Evolutionary conservation across 352 stramenopile species (phyloP), one percentile per base, ranked within the genome.

Genomic region (Pythium inflatum): DNA sequence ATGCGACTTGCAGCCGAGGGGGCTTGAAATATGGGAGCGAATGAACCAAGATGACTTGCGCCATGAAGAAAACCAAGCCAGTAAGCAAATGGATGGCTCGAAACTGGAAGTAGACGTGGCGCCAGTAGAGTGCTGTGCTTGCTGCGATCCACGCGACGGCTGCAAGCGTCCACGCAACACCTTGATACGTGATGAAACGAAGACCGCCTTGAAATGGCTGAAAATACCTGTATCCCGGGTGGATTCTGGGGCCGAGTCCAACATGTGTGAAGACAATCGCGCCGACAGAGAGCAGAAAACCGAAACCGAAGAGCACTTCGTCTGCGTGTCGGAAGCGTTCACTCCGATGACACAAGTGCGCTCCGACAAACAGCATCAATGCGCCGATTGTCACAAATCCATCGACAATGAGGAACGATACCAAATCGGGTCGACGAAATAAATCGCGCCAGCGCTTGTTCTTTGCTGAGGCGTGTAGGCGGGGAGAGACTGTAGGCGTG

Each of bases 161-260:
- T 5, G 74, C 70, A 3, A 89, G 57, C n/a, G 81, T 85, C 81
- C 81, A 89, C 7, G 67, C 81, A 5, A 77, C 79, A 33, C 81
- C 78, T 63, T 89, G 81, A 16, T 80, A 75, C 2, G 80, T 83
- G 36, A 85, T 71, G 51, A 89, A 89, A 5, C 73, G 66, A 25
- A 85, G 67, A 0, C 81, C 81, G 5, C 81, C 81, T 45, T 65
- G 61, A 30, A 89, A 85, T 20, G 81, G 81, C 55, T 89, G 81
- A 20, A 86, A 80, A 8, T 77, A 59, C 4, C 68, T 58, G 57
- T 87, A 89, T 12, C 62, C 68, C 7, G 66, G n/a, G 18, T 83
- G 70, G 18, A 83, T 58, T 16, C 73, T 73, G 3, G 79, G 79
- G 3, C 75, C 79, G 20, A 82, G 72, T 0, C 75, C 53, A 28